Evolutionary conservation across 2,329 filamentous ascomycete genomes (phyloP).

Genomic region (Sordariomycetes sp.): DNA sequence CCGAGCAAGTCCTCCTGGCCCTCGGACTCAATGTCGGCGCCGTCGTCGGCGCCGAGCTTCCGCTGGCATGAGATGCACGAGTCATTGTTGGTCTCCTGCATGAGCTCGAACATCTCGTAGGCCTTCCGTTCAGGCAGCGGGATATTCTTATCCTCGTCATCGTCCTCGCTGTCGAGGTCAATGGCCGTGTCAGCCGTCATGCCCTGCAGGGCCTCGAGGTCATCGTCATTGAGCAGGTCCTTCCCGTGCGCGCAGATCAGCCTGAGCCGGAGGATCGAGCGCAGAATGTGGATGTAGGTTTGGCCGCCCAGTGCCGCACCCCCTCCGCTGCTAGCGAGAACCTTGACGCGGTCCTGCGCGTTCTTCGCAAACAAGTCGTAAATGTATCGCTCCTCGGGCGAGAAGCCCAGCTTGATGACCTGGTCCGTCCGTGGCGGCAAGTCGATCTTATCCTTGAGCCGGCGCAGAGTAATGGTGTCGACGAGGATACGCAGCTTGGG

Average conservation of each 20-base stretch:
- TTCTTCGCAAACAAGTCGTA: slow-evolving; percentile 79
- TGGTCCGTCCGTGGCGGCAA: slow-evolving; percentile 63
- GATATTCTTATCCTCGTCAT: slow-evolving; percentile 37
- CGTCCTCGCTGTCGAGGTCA: slow-evolving; percentile 70
- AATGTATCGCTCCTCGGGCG: slow-evolving; percentile 56
- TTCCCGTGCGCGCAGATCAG: slow-evolving; percentile 90
- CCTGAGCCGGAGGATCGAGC: slow-evolving; percentile 78
- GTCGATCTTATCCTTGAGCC: slow-evolving; percentile 83
- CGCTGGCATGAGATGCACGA: slow-evolving; percentile 57
- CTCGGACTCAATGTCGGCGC: slow-evolving; percentile 44
- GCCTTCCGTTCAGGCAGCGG: slow-evolving; percentile 57
- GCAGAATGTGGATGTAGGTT: slow-evolving; percentile 87
- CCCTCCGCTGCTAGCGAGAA: slow-evolving; percentile 46
- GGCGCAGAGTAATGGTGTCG: slow-evolving; percentile 84
- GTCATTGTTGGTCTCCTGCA: slow-evolving; percentile 71
- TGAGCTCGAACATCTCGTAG: slow-evolving; percentile 73
- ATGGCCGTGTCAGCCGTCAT: slow-evolving; percentile 78
- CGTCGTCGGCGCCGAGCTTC: slow-evolving; percentile 43
- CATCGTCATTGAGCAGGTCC: slow-evolving; percentile 74
- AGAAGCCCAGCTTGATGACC: slow-evolving; percentile 63
- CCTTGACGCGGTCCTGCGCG: slow-evolving; percentile 65
- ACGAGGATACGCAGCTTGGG: slow-evolving; percentile 79
- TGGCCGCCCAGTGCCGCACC: slow-evolving; percentile 63
- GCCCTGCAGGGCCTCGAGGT: slow-evolving; percentile 68
- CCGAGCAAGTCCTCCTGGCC: slow-evolving; percentile 54